Conservation (phyloP, 1,139 yeast genomes). For the Pichia sp. region DNA sequence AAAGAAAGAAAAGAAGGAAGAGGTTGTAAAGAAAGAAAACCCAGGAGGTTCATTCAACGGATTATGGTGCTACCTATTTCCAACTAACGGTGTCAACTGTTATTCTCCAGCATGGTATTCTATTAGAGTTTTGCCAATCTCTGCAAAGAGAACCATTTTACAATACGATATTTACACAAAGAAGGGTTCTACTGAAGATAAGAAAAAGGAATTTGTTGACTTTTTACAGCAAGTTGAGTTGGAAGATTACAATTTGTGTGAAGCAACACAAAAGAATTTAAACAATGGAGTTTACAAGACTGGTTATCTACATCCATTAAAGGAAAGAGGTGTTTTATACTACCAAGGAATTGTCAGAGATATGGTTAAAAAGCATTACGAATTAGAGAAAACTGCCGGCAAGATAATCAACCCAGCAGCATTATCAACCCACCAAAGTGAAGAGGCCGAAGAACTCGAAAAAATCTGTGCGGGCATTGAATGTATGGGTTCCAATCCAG, state of each 20-base stretch:
- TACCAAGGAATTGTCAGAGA: constrained; percentile 51
- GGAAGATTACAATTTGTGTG: constrained; percentile 53
- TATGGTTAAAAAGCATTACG: constrained; percentile 48
- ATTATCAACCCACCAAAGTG: constrained; percentile 30
- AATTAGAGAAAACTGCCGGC: constrained; percentile 37
- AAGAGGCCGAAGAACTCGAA: constrained; percentile 41
- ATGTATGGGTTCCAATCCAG: constrained; percentile 34
- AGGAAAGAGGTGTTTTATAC: constrained; percentile 50
- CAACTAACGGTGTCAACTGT: constrained; percentile 52
- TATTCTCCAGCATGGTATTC: constrained; percentile 63
- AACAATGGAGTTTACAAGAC: constrained; percentile 51
- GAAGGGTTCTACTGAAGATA: constrained; percentile 43
- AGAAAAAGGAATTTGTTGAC: constrained; percentile 53
- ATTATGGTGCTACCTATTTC: constrained; percentile 53
- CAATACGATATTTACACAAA: constrained; percentile 56
- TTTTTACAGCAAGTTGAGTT: constrained; percentile 52
- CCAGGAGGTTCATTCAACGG: constrained; percentile 56
- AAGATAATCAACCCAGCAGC: constrained; percentile 43
- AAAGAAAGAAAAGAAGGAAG: constrained; percentile 23
- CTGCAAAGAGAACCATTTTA: constrained; percentile 45
- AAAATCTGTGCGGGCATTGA: constrained; percentile 41
- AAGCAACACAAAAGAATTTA: constrained; percentile 49
- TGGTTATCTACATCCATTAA: constrained; percentile 50
- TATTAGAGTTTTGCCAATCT: constrained; percentile 47
- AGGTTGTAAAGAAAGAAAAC: constrained; percentile 26